Evolutionary conservation across 768 basidiomycete species (phyloP), one percentile per base, ranked within the genome.

Genomic region (Chiua virens): DNA sequence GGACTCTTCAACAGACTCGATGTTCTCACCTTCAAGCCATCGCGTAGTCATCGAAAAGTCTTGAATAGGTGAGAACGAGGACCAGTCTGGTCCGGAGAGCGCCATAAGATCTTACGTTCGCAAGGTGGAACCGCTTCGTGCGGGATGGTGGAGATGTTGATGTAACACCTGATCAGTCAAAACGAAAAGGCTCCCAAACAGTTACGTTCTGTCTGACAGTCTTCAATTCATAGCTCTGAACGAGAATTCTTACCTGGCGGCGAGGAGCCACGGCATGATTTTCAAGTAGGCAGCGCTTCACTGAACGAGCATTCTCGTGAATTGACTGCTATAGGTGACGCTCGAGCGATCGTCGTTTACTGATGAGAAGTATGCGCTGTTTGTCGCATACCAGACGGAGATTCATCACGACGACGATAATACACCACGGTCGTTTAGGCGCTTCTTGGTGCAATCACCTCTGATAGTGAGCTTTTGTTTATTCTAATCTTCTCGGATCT

Each of bases 371-470:
- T 96, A 81, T 64, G 74, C 71, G 7, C 77, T 98, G 17, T 98
- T 79, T 62, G 67, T 79, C 61, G 77, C 77, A 52, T 98, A 98
- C 67, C 96, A 94, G 66, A 67, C 66, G 27, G 74, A 82, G 7
- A 83, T 97, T 21, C 96, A 98, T 64, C 72, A 81, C 37, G 93
- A 97, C 40, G 56, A 66, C 1, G 69, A 77, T 3, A 81, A 78
- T 27, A 73, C 70, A 1, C 74, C 76, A 30, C 53, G 55, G 4
- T 75, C 79, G 1, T 96, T 96, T 64, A 71, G 70, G 49, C 66
- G 80, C 3, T 98, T 98, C 65, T 77, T 98, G 2, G 88, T 94
- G 9, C 76, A 87, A 8, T 81, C 85, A 8, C 91, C 93, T 1
- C 74, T 98, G 8, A 59, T 74, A 39, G 92, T 93, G 56, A 50